Base-by-base conservation (phyloP, 352 stramenopile genomes). In the Elongisporangium anandrum region DNA sequence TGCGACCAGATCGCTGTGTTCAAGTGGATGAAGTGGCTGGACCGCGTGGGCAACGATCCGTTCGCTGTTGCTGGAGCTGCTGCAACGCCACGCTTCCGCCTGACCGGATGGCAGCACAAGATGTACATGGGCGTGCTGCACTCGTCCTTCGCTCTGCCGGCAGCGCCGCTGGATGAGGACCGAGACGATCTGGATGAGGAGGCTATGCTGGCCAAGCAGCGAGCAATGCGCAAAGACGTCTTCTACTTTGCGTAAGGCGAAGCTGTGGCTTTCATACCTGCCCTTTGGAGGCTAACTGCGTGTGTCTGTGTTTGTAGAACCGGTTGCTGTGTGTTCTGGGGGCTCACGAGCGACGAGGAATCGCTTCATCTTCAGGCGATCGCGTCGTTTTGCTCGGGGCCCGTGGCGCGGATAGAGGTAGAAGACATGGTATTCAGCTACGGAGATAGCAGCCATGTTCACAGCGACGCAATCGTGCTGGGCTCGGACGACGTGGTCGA, bases 391-490 rank as follows among this genome's bases (percentile, higher is more conserved):
- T 86, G 71, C 6, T 84, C 66, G 0, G 66, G 65, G 10, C 57
- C 63, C 4, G 73, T 86, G 50, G 65, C 69, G 5, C 71, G 87
- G 64, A 72, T 87, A 19, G 72, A 87, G 48, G 69, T 69, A 1
- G 73, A 88, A 48, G 76, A 87, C 50, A 88, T 92, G 79, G 66
- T 75, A 22, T 92, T 83, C 29, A 73, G 60, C 17, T 92, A 87
- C 51, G 77, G 69, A 22, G 70, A 79, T 17, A 54, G 24, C 19
- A 87, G 74, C 45, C 72, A 65, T 60, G 76, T 92, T 39, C 70
- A 69, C 16, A 94, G 92, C 59, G 90, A 98, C 68, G 78, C 80
- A 20, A 94, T 98, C 52, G 60, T 70, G 51, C 73, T 97, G 13
- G 80, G 68, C 26, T 87, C 85, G 19, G 68, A 66, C 13, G 85